Base-by-base conservation (phyloP, 2,329 filamentous ascomycete species). In the Venturia asperata region DNA sequence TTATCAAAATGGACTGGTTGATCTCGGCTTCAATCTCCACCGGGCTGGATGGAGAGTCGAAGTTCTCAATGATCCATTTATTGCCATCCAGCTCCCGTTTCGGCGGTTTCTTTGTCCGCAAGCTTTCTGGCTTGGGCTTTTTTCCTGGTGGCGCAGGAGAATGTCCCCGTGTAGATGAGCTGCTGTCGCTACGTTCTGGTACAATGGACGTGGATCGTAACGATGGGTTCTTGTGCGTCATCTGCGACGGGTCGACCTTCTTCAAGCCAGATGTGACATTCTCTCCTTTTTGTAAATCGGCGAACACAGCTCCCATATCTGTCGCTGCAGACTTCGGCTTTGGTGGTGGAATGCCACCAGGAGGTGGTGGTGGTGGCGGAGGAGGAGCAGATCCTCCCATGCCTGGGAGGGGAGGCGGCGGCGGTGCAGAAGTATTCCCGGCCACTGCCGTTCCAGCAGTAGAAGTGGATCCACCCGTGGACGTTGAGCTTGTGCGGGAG, bases 211-310 rank as follows among this genome's bases (percentile, higher is more conserved):
- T 81, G 30, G 90, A 84, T 68, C 94, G 87, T 66, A 99, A 81
- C 11, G 87, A 85, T 17, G 94, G 94, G 77, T 99, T 99, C 81
- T 97, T 97, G 79, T 99, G 94, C 67, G 94, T 99, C 93, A 97
- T 97, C 76, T 97, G 83, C 64, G 90, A 94, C 74, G 88, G 89
- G 78, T 97, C 93, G 62, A 99, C 94, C 81, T 97, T 99, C 70
- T 90, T 89, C 43, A 99, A 82, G 41, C 90, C 87, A 69, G 90
- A 87, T 4, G 94, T 99, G 67, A 99, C 90, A n/a, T 85, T 82
- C 67, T 90, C 86, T 66, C 94, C 94, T 74, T 89, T 88, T 78
- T 97, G 97, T 64, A 99, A 80, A 69, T 97, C 89, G 49, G 88
- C 88, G 75, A 99, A 99, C 2, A 99, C 92, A 30, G 93, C 92